Base-by-base conservation (phyloP, 495 filamentous ascomycete species). In the Apiosordaria backusii region DNA sequence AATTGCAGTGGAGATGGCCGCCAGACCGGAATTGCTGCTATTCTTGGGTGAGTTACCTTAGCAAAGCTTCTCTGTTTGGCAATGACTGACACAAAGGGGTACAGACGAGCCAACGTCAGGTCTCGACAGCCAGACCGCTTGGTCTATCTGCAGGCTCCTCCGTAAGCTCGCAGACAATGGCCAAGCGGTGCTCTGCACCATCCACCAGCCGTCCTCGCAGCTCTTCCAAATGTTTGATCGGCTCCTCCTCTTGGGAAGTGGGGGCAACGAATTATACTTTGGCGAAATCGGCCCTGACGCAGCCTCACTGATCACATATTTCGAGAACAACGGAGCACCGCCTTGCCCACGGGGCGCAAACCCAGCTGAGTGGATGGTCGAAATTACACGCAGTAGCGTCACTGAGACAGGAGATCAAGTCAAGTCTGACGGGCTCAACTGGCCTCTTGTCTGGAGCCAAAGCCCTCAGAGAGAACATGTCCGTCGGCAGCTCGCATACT, bases 1-100 rank as follows among this genome's bases (percentile, higher is more conserved):
- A 2, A 96, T 97, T 65, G 92, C 89, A 62, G 92, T 97, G 4
- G 92, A 97, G 72, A 77, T 97, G 10, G 92, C 89, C 2, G 92
- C 92, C 7, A 92, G 91, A 70, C 92, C 92, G 0, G 85, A 84
- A 45, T 79, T 92, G 0, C 67, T 90, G 5, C 82, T 92, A 67
- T 90, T 91, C 72, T 74, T 91, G 26, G 89, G 40, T 50, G 40
- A 6, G 40, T 7, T 16, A 6, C 40, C 40, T 16, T 50, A 16
- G n/a, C n/a, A n/a, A n/a, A n/a, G n/a, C n/a, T n/a, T n/a, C n/a
- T n/a, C n/a, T n/a, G n/a, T n/a, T n/a, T n/a, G n/a, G n/a, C n/a
- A n/a, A n/a, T n/a, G n/a, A n/a, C n/a, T n/a, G n/a, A n/a, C n/a
- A n/a, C n/a, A n/a, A n/a, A n/a, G n/a, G n/a, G n/a, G 16, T 7